Evolutionary conservation across 163 green algal species (phyloP), one percentile per base, ranked within the genome.

Genomic region (Chloromonas sp.): DNA sequence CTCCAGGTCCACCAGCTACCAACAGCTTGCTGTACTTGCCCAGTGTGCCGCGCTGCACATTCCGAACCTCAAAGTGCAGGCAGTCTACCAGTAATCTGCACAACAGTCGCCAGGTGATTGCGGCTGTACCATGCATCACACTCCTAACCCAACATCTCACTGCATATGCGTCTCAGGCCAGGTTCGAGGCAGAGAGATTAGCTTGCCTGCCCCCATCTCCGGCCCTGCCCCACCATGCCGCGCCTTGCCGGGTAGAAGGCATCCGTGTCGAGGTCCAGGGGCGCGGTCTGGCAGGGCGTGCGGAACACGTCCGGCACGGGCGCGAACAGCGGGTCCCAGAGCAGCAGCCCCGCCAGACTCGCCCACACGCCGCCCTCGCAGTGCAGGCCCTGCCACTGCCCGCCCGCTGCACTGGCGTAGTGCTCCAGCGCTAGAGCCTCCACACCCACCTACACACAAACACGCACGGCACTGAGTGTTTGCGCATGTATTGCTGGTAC

Each of bases 271-370:
- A 98, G 89, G 85, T 99, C 96, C 84, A 99, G 89, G 0, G 96
- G 96, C 0, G 89, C 90, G 0, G 93, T 95, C 89, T 98, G 96
- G 86, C 98, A 98, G 70, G 91, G 92, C 0, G 89, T 96, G 57
- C 94, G 88, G 81, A 94, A 92, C 78, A 92, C 91, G 76, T 90
- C 89, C 3, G 88, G 87, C 66, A 93, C 86, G 58, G 85, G 66
- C n/a, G 80, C 60, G 81, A 98, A 98, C 0, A 98, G 71, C 58
- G 93, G 89, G 58, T 97, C 92, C 95, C 96, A 99, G 85, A 98
- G 87, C 14, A 99, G 91, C 81, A 99, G 88, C 2, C 87, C 91
- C 85, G 97, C 98, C 11, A 99, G 84, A 1, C 90, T 96, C 14
- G 82, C 85, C 95, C 95, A 99, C 58, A 98, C 88, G 85, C 95